A percentile compares a stretch with the other conserved stretches of the same genome.
Conservation (phyloP, 192 early-diverging fungal genomes). For the Entomortierella chlamydospora region DNA sequence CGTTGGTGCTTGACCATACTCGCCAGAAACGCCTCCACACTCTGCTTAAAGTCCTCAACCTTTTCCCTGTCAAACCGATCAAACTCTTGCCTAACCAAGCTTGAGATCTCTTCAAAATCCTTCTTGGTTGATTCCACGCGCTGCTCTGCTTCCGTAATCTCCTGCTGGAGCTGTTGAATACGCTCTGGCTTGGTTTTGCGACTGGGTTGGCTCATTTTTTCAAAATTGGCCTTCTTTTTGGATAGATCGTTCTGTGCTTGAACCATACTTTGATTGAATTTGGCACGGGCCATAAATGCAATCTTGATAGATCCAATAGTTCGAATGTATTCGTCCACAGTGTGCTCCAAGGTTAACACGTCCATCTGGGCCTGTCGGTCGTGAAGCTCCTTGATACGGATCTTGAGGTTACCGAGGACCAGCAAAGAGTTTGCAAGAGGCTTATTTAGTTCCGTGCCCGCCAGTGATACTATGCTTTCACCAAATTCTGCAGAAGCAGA, state of each 20-base stretch:
- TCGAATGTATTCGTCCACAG: conserved; percentile 91
- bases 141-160: conserved; percentile 56
- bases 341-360: conserved; percentile 78
- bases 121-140: conserved; percentile 61
- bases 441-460: conserved; percentile 76
- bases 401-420: conserved; percentile 83
- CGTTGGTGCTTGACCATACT: conserved; percentile 86
- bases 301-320: conserved; percentile 85
- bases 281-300: conserved; percentile 80
- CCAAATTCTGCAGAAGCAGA: conserved; percentile 82
- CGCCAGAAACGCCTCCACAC: conserved; percentile 77
- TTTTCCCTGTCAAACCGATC: conserved; percentile 84
- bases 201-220: conserved; percentile 64
- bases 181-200: conserved; percentile 36
- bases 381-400: conserved; percentile 81
- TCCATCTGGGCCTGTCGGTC: conserved; percentile 83
- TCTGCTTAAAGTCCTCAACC: conserved; percentile 81
- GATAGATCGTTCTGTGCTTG: conserved; percentile 73
- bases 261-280: conserved; percentile 78
- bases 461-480: conserved; percentile 79
- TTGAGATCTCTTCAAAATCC: conserved; percentile 83
- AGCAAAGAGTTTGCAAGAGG: conserved; percentile 74
- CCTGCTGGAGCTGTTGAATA: conserved; percentile 28
- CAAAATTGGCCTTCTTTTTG: conserved; percentile 73
- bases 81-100: conserved; percentile 76